A percentile compares a stretch with the other conserved stretches of the same genome.
These are phyloP conservation scores for Solanum paucissectum DNA, from an alignment of 257 asterid species.

Conservation along the genomic window DNA sequence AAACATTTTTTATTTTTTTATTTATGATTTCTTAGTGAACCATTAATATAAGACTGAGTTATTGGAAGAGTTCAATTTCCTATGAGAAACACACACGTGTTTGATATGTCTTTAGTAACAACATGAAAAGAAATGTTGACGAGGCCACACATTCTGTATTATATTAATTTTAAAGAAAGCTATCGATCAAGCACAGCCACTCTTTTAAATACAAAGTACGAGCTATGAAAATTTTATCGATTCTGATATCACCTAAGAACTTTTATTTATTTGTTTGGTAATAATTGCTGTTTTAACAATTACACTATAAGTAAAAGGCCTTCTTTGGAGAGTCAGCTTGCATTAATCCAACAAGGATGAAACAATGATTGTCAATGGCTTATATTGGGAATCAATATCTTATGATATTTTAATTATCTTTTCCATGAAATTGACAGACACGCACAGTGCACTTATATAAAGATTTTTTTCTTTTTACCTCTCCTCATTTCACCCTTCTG, in stretches of 20 bases:
- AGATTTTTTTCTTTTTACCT: not conserved
- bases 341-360: not conserved
- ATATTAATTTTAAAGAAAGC: not conserved
- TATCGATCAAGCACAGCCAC: not conserved
- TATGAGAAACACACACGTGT: not conserved
- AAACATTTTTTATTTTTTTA: too few species aligned
- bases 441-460: not conserved
- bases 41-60: too few species aligned
- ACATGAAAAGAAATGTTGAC: not conserved
- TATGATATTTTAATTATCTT: not conserved
- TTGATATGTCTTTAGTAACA: not conserved
- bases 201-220: not conserved
- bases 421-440: not conserved
- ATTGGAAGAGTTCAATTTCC: not conserved
- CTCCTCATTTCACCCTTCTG: not conserved
- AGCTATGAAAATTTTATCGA: not conserved
- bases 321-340: not conserved
- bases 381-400: not conserved
- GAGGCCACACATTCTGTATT: not conserved
- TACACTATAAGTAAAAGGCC: not conserved
- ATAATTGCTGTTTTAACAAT: not conserved
- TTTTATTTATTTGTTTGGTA: not conserved
- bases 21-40: too few species aligned
- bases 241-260: not conserved
- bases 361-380: not conserved